Percentiles rank a stretch among this genome's conserved stretches.
These are phyloP conservation scores for Aegilops bicornis DNA, from an alignment of 176 grass and related monocot genomes.

Conservation along the genomic window DNA sequence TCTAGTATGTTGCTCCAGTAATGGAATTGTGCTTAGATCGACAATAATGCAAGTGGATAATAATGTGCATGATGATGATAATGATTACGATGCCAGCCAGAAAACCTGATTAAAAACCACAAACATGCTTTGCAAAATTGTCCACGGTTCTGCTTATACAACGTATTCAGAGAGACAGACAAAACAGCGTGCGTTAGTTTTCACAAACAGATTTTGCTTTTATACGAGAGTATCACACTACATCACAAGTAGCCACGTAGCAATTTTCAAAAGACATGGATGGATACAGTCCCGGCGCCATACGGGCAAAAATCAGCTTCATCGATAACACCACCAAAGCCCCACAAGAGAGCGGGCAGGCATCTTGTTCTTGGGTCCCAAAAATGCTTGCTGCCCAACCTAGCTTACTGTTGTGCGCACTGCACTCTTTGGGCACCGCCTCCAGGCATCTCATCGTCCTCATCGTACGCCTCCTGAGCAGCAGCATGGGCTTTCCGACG, in stretches of 20 bases:
- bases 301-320: constrained; percentile 26
- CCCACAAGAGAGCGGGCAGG: not conserved
- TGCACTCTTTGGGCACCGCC: constrained; percentile 81
- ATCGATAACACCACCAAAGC: constrained; percentile 21
- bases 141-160: not conserved
- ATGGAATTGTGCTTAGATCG: not conserved
- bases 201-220: constrained; percentile 12
- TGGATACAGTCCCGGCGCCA: constrained; percentile 33
- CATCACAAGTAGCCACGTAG: constrained; percentile 16
- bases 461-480: constrained; percentile 78
- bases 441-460: constrained; percentile 71
- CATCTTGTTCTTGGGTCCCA: not conserved
- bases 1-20: not conserved
- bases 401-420: constrained; percentile 76
- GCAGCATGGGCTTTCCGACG: constrained; percentile 71
- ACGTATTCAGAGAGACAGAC: not conserved
- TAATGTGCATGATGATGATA: not conserved
- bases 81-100: not conserved
- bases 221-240: constrained; percentile 17
- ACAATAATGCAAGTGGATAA: not conserved
- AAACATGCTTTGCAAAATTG: not conserved
- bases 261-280: constrained; percentile 33
- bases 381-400: constrained; percentile 10
- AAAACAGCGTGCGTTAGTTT: not conserved
- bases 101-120: not conserved